These are phyloP conservation scores for Aeminium ludgeri DNA, from an alignment of 495 filamentous ascomycete species.

Conservation along the genomic window DNA sequence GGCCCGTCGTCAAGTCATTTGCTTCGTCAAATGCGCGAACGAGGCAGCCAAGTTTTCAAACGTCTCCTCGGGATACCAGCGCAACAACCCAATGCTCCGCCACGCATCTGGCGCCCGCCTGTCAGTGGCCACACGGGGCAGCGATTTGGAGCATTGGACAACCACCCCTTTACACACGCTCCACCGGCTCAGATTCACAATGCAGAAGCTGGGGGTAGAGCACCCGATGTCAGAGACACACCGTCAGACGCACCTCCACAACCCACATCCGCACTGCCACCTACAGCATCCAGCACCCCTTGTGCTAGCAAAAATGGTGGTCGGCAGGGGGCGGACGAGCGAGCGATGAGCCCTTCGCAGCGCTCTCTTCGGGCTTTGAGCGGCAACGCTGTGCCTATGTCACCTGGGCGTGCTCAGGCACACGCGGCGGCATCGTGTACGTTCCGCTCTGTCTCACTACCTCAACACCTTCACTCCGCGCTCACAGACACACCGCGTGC, in stretches of 20 bases:
- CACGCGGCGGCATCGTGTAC: neutral
- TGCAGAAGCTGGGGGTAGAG: neutral
- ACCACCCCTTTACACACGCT: conserved; percentile 12
- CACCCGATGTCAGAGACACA: neutral
- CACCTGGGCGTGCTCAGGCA: conserved; percentile 1
- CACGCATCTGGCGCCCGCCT: conserved; percentile 11
- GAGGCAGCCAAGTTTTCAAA: neutral
- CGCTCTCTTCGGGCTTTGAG: neutral
- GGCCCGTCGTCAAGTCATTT: neutral
- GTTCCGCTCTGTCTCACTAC: conserved; percentile 2
- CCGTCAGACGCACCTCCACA: neutral
- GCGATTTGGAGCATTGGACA: conserved; percentile 5
- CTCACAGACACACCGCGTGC: neutral
- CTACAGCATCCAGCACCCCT: neutral
- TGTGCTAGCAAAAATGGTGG: neutral
- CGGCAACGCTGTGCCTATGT: conserved; percentile 7
- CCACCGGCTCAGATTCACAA: neutral
- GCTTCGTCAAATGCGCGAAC: neutral
- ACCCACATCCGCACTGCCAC: neutral
- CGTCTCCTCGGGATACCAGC: neutral
- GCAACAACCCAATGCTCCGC: neutral
- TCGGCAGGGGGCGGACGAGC: neutral
- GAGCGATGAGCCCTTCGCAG: conserved; percentile 3
- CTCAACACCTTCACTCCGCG: neutral
- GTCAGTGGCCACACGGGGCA: conserved; percentile 9